Conservation (phyloP, 495 filamentous ascomycete genomes). For the Xylaria nigripes region DNA sequence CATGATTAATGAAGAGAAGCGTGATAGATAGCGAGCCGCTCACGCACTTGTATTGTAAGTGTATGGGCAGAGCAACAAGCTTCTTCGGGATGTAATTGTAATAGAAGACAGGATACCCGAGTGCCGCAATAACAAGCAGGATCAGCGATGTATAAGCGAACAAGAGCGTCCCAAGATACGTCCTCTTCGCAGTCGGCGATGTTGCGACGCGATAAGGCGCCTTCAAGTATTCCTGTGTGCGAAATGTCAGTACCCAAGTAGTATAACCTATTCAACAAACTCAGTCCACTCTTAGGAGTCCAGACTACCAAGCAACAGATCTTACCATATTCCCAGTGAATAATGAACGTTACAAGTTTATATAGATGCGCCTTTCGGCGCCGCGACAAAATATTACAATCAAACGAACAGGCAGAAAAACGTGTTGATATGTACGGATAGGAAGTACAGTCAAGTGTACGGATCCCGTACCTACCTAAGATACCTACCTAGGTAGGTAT, state of each 20-base stretch:
- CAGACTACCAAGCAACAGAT: neutral
- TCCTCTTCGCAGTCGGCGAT: slow-evolving; percentile 58
- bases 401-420: neutral
- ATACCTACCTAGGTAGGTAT: too few species aligned
- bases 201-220: slow-evolving; percentile 45
- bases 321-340: slow-evolving; percentile 1
- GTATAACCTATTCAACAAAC: neutral
- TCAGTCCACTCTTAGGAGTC: neutral
- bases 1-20: too few species aligned
- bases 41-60: slow-evolving; percentile 72
- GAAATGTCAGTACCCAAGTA: neutral
- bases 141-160: slow-evolving; percentile 49
- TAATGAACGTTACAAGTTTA: neutral
- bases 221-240: slow-evolving; percentile 17
- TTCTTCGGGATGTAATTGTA: slow-evolving; percentile 70
- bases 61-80: slow-evolving; percentile 52
- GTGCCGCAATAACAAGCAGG: slow-evolving; percentile 53
- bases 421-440: too few species aligned
- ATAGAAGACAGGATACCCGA: slow-evolving; percentile 75
- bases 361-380: neutral
- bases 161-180: slow-evolving; percentile 64
- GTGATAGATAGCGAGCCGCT: too few species aligned
- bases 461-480: too few species aligned
- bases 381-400: too few species aligned
- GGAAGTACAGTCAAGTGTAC: too few species aligned